phyloP scores from a whole-genome alignment of 2,329 filamentous ascomycete species.

The Arthrobotrys megalospora region DNA sequence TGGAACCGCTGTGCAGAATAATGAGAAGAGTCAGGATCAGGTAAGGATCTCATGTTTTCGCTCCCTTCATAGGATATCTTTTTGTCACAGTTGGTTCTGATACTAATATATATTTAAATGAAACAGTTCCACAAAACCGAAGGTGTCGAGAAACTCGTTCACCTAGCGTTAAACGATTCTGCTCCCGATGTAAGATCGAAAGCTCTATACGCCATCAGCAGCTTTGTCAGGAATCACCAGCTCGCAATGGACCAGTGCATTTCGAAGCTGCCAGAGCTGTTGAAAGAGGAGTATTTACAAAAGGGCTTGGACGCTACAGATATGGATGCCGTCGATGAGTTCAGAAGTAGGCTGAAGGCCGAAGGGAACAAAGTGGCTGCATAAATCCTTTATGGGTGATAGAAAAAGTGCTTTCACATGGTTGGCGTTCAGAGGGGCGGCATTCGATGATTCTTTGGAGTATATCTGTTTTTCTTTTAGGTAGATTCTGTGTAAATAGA shows the following conservation, averaged over 20 bases:
- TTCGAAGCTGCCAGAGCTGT: constrained; percentile 77
- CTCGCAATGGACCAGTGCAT: constrained; percentile 77
- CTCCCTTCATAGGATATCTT: constrained; percentile 66
- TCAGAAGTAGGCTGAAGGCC: constrained; percentile 79
- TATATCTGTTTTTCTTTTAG: constrained; percentile 3
- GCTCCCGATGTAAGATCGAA: constrained; percentile 81
- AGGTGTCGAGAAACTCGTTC: constrained; percentile 79
- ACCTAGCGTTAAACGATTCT: constrained; percentile 75
- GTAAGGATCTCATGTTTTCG: constrained; percentile 15
- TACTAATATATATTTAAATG: constrained; percentile 7
- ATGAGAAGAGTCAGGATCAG: constrained; percentile 84
- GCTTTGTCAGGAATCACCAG: constrained; percentile 89
- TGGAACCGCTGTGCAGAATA: constrained; percentile 96
- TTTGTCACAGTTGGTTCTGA: constrained; percentile 68
- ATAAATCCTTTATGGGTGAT: constrained; percentile 8
- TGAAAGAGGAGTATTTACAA: constrained; percentile 71
- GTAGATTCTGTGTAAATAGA: constrained; percentile 11
- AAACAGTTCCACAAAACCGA: constrained; percentile 73
- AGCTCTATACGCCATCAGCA: constrained; percentile 90
- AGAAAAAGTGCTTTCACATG: constrained; percentile 22
- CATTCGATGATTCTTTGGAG: constrained; percentile 29
- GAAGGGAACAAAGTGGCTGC: constrained; percentile 63
- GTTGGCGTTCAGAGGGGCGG: constrained; percentile 31
- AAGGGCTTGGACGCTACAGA: constrained; percentile 82
- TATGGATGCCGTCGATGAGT: constrained; percentile 86